Evolutionary conservation across 176 grass and related monocot genomes (phyloP).

Genomic region (Carex myosuroides): DNA sequence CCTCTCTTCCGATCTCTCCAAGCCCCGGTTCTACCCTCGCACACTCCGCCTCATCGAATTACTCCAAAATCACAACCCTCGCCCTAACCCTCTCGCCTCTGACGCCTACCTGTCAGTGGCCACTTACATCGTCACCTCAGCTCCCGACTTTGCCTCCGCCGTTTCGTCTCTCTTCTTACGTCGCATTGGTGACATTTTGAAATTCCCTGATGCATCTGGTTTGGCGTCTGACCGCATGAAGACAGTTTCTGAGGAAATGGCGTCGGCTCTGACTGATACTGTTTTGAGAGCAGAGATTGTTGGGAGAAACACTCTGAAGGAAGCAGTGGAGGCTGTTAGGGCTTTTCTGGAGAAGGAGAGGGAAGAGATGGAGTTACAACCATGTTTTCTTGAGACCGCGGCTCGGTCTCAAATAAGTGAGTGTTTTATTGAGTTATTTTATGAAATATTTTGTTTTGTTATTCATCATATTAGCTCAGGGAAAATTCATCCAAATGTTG

Average conservation of each 20-base stretch:
- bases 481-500: background rate
- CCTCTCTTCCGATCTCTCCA: conserved; percentile 12
- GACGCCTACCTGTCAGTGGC: background rate
- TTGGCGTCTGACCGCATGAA: background rate
- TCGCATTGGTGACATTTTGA: background rate
- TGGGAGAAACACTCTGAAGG: background rate
- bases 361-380: background rate
- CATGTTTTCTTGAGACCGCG: background rate
- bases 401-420: background rate
- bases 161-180: background rate
- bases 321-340: conserved; percentile 4
- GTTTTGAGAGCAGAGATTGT: background rate
- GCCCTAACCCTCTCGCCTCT: background rate
- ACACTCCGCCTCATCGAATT: conserved; percentile 15
- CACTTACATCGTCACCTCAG: conserved; percentile 2
- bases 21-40: background rate
- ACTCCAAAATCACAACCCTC: background rate
- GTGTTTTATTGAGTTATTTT: background rate
- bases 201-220: background rate
- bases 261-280: background rate
- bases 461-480: background rate
- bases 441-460: background rate
- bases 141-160: background rate
- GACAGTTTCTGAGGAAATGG: conserved; percentile 1
- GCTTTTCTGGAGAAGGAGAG: conserved; percentile 3